Base-by-base conservation (phyloP, 1,284 basidiomycete genomes). In the Fomitopsis pinicola region DNA sequence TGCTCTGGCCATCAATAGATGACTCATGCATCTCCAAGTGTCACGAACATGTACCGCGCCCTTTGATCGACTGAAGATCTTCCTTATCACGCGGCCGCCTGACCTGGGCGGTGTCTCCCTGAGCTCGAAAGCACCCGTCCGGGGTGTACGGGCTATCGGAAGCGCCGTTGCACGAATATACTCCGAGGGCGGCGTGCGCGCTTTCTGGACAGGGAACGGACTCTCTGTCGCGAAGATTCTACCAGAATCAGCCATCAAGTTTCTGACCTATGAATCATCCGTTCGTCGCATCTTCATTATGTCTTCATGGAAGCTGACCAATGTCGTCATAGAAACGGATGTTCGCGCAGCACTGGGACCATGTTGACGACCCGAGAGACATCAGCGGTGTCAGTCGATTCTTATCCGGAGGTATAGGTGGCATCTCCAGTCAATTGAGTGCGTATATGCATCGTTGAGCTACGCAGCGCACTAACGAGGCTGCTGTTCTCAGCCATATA, bases 181-280 rank as follows among this genome's bases (percentile, higher is more conserved):
- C 74, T 77, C 83, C 3, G 89, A 95, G 73, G 95, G 95, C 19
- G 96, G 97, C 3, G 68, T 98, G 15, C 80, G 88, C 52, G 94
- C 91, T 2, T 99, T 99, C 74, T 99, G 97, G 97, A 94, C 89
- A 52, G 91, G 91, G 15, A 92, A 93, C 69, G 91, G 89, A 38
- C 77, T 91, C 40, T 89, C 87, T 19, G 89, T 95, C 44, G 83
- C 88, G 59, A 99, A 99, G 79, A 98, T 99, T 67, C 92, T 98
- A 68, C 97, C 91, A 36, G 96, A 98, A 79, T 95, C 92, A 48
- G 97, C 97, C 19, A 98, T 99, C 84, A 99, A 98, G 77, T 99
- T 99, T 78, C 88, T 97, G 68, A 78, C 92, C 7, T 99, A 98
- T 75, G 97, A 99, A 77, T 92, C 93, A 64, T 88, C 92, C 59